Base-by-base conservation (phyloP, 2,329 filamentous ascomycete species). In the Pseudogymnoascus destructans region DNA sequence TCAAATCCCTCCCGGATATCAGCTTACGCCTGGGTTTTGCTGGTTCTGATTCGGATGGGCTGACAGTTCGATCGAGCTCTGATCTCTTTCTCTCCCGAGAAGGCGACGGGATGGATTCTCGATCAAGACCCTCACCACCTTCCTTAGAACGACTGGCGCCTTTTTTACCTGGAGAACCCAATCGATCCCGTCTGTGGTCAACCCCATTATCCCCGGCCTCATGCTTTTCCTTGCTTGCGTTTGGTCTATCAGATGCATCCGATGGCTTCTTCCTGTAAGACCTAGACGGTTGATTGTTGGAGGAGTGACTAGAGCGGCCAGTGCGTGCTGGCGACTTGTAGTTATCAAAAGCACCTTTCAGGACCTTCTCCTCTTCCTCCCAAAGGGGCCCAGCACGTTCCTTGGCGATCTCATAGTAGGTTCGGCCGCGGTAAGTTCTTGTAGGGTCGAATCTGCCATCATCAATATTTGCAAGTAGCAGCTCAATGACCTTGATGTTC, bases 401-500 rank as follows among this genome's bases (percentile, higher is more conserved):
- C 65, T 86, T 81, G 1, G 93, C 89, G 61, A 97, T 84, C 63
- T 98, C 90, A 66, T 83, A 87, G 70, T 97, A 98, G 0, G 87
- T 85, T 65, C 87, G 82, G 19, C 88, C 88, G 64, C 84, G 84
- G 64, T 84, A 85, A 27, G 75, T 77, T 59, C 86, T 82, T 0
- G 88, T 89, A 0, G 93, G 91, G 65, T 98, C 85, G 68, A 97
- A 96, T 23, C 78, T 77, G 19, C 64, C 64, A 32, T 64, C 65
- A 13, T 74, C 74, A 54, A 80, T 79, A 66, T 93, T 88, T 60
- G 84, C 83, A 5, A 95, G 75, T 6, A 96, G 77, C 9, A 95
- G 74, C 59, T 86, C 81, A 46, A 98, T 82, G 59, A 96, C 89
- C 64, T 89, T 87, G 55, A 93, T 79, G 65, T 95, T 93, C 62